A percentile compares a stretch with the other conserved stretches of the same genome.
Evolutionary conservation across 257 asterid genomes (phyloP).

Genomic region (Scutellaria galericulata): DNA sequence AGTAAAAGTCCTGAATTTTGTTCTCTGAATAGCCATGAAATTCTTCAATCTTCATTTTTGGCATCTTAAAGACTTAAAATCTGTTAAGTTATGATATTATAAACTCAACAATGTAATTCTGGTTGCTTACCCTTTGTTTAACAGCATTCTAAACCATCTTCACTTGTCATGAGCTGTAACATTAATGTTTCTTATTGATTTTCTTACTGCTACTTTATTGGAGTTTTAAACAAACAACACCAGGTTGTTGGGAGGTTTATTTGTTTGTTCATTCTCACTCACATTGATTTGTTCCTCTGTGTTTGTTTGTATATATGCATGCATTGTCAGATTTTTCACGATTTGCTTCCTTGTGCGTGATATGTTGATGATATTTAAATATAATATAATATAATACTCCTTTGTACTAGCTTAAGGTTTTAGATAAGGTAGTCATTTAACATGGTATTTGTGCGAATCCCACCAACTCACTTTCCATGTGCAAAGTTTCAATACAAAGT

Average conservation of each 20-base stretch:
- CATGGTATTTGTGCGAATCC: not conserved
- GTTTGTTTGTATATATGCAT: not conserved
- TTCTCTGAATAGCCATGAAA: slow-evolving; percentile 29
- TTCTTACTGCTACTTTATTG: slow-evolving; percentile 20
- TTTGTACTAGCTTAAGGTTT: not conserved
- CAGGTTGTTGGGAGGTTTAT: slow-evolving; percentile 2
- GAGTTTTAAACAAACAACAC: slow-evolving; percentile 8
- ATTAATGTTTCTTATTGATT: slow-evolving; percentile 22
- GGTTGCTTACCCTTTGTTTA: slow-evolving; percentile 16
- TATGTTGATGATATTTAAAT: not conserved
- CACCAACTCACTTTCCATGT: not conserved
- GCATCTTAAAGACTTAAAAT: slow-evolving; percentile 16
- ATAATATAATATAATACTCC: not conserved
- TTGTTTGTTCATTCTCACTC: slow-evolving; percentile 20
- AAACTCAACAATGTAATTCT: slow-evolving; percentile 9
- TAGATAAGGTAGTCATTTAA: not conserved
- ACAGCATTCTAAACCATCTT: slow-evolving; percentile 25
- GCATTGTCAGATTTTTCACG: slow-evolving; percentile 8
- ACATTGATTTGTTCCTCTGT: slow-evolving; percentile 21
- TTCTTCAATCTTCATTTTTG: slow-evolving; percentile 30
- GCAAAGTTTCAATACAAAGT: not conserved
- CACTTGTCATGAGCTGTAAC: slow-evolving; percentile 29
- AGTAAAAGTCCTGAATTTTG: slow-evolving; percentile 42
- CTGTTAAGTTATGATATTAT: slow-evolving; percentile 14
- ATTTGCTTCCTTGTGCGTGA: slow-evolving; percentile 29